These are phyloP conservation scores for Nemania serpens DNA, from an alignment of 2,329 filamentous ascomycete genomes.

Conservation along the genomic window DNA sequence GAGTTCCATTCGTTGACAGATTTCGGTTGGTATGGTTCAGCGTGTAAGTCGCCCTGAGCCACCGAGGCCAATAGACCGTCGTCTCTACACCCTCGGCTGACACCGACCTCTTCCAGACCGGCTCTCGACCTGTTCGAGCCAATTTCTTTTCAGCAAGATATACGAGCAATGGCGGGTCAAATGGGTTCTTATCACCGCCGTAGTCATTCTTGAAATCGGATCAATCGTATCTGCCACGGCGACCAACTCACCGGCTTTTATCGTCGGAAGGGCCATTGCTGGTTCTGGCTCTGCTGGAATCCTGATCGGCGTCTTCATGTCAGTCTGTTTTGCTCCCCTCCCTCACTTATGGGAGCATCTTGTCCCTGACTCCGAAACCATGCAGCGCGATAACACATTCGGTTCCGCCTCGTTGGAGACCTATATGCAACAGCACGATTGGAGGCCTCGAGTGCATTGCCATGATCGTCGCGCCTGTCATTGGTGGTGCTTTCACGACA, in stretches of 20 bases:
- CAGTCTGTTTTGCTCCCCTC: not conserved
- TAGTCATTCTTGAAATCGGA: slow-evolving; percentile 28
- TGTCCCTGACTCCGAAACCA: not conserved
- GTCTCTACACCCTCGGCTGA: not conserved
- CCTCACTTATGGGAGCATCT: not conserved
- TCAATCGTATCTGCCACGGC: slow-evolving; percentile 24
- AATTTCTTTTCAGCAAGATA: slow-evolving; percentile 20
- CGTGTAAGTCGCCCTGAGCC: slow-evolving; percentile 15
- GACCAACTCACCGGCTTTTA: slow-evolving; percentile 22
- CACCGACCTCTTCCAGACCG: not conserved
- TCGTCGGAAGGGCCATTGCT: slow-evolving; percentile 33
- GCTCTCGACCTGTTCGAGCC: slow-evolving; percentile 11
- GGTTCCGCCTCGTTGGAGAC: slow-evolving; percentile 22
- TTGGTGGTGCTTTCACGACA: slow-evolving; percentile 21
- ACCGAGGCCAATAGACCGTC: not conserved
- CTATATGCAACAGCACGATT: slow-evolving; percentile 21
- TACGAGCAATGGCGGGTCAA: slow-evolving; percentile 22
- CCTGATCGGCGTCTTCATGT: slow-evolving; percentile 24
- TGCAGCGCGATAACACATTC: slow-evolving; percentile 19
- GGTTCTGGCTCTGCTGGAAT: slow-evolving; percentile 31
- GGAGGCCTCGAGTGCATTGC: slow-evolving; percentile 23
- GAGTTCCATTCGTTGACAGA: slow-evolving; percentile 29
- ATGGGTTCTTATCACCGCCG: slow-evolving; percentile 20
- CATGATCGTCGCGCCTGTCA: slow-evolving; percentile 21
- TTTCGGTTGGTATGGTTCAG: slow-evolving; percentile 30